phyloP scores from a whole-genome alignment of 1,139 yeast species.

The Saccharomyces hybrid region DNA sequence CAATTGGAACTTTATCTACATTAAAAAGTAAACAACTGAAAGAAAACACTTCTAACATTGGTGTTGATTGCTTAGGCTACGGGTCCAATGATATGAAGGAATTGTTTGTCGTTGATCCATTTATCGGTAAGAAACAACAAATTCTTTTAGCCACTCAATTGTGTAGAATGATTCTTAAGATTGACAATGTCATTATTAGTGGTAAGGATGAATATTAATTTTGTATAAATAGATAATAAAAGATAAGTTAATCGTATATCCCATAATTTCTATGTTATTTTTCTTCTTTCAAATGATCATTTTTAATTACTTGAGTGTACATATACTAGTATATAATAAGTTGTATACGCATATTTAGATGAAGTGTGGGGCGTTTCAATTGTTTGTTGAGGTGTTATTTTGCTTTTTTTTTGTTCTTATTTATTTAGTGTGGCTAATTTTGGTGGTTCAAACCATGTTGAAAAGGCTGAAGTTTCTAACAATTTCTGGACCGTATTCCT shows the following conservation, averaged over 20 bases:
- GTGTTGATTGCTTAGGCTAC: constrained; percentile 88
- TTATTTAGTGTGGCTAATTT: too few relatives aligned
- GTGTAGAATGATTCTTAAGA: constrained; percentile 94
- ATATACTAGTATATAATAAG: not conserved
- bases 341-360: not conserved
- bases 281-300: not conserved
- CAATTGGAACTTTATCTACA: constrained; percentile 79
- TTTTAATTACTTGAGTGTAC: not conserved
- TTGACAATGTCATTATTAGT: constrained; percentile 88
- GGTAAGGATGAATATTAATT: constrained; percentile 68
- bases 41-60: constrained; percentile 62
- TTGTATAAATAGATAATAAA: not conserved
- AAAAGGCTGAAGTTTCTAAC: constrained; percentile 93
- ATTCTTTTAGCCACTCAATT: constrained; percentile 89
- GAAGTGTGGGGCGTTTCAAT: not conserved
- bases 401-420: not conserved
- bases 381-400: not conserved
- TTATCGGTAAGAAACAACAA: constrained; percentile 95
- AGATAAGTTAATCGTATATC: not conserved
- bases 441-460: constrained; percentile 58
- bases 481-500: constrained; percentile 94
- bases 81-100: constrained; percentile 90
- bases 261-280: not conserved
- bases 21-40: constrained; percentile 80
- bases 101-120: constrained; percentile 90